These are phyloP conservation scores for Trichaptum fuscoviolaceum DNA, from an alignment of 768 basidiomycete genomes.

Conservation along the genomic window DNA sequence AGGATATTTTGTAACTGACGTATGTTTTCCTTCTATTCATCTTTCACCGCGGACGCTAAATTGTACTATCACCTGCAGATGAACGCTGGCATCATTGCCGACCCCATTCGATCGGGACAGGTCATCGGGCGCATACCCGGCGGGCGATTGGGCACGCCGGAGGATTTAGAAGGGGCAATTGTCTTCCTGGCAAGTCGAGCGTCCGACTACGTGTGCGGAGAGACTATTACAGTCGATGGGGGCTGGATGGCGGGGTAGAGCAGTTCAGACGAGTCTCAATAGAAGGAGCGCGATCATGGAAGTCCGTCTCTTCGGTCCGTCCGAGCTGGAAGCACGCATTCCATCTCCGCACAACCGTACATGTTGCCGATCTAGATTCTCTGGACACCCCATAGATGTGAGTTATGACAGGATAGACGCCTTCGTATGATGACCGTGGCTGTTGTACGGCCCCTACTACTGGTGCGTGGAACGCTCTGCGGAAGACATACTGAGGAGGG, in stretches of 20 bases:
- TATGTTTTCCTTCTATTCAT: constrained; percentile 11
- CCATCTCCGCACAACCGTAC: too few relatives aligned
- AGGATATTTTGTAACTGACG: constrained; percentile 43
- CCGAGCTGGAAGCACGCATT: too few relatives aligned
- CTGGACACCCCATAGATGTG: too few relatives aligned
- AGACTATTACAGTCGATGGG: constrained; percentile 66
- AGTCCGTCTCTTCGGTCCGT: too few relatives aligned
- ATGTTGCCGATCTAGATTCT: too few relatives aligned
- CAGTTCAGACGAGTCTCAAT: too few relatives aligned
- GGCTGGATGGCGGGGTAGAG: constrained; percentile 17
- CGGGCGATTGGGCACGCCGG: constrained; percentile 64
- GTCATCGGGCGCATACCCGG: constrained; percentile 73
- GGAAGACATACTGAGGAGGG: too few relatives aligned
- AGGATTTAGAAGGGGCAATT: constrained; percentile 68
- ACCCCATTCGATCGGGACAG: constrained; percentile 62
- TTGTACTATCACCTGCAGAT: constrained; percentile 9
- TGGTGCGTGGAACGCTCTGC: too few relatives aligned
- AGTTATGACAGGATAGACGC: too few relatives aligned
- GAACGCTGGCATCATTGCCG: constrained; percentile 35
- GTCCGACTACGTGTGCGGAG: constrained; percentile 69
- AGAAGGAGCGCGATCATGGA: too few relatives aligned
- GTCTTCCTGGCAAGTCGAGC: constrained; percentile 67
- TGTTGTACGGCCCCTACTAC: too few relatives aligned
- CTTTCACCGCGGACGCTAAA: not conserved
- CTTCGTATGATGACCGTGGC: too few relatives aligned